A percentile compares a stretch with the other conserved stretches of the same genome.
These are phyloP conservation scores for Wallacemonas sp. DNA, from an alignment of 208 protist species.

Conservation along the genomic window DNA sequence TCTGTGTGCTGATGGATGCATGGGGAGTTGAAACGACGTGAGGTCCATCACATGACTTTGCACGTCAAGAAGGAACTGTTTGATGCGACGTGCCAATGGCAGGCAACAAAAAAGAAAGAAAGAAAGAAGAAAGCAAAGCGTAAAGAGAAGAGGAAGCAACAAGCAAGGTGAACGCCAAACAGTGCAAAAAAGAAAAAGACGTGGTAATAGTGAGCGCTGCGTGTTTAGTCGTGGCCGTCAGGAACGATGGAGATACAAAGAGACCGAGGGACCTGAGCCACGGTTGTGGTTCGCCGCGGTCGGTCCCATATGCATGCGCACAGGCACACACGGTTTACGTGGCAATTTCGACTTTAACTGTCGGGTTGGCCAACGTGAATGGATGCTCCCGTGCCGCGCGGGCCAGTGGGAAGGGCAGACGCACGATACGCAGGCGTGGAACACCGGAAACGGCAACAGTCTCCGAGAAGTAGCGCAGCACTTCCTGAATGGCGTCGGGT, in stretches of 20 bases:
- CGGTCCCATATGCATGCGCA: too few species aligned
- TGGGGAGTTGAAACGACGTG: too few species aligned
- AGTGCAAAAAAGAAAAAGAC: too few species aligned
- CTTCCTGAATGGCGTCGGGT: conserved; percentile 32
- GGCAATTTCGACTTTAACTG: conserved; percentile 7
- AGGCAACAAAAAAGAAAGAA: neutral
- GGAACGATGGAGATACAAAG: too few species aligned
- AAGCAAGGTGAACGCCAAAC: neutral
- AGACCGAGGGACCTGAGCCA: too few species aligned
- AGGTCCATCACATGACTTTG: too few species aligned
- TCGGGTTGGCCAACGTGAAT: conserved; percentile 32
- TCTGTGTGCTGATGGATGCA: too few species aligned
- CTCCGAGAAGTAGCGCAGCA: conserved; percentile 63
- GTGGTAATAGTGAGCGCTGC: too few species aligned
- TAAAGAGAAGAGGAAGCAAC: neutral
- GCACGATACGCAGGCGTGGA: conserved; percentile 17
- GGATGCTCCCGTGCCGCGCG: conserved; percentile 31
- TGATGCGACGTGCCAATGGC: neutral
- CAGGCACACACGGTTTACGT: too few species aligned
- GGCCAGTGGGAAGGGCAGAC: conserved; percentile 34
- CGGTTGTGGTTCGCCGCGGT: too few species aligned
- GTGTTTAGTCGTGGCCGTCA: too few species aligned
- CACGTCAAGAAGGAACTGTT: too few species aligned
- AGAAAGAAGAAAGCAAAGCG: neutral
- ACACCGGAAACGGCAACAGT: conserved; percentile 18